Evolutionary conservation across 2,329 filamentous ascomycete genomes (phyloP), one percentile per base, ranked within the genome.

Genomic region (Ceratocystis smalleyi): DNA sequence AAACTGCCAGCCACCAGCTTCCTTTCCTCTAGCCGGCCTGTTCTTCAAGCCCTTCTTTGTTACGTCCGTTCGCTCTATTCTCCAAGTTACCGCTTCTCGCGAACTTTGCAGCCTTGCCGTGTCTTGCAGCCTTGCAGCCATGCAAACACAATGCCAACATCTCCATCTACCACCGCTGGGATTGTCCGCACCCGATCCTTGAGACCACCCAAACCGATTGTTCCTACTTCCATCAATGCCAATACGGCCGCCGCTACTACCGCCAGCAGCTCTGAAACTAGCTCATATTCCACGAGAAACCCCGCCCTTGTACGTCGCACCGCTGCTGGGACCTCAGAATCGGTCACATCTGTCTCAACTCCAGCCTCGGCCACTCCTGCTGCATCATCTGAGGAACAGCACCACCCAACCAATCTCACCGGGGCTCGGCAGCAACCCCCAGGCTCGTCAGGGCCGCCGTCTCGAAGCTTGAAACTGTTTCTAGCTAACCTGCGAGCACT

Each of bases 401-500:
- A 51, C 24, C 19, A n/a, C 17, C 43, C 12, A 4, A 10, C 22
- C 24, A 19, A 49, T 15, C 24, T 15, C 35, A 15, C 22, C n/a
- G 12, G 8, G 7, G 15, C n/a, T 62, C 60, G 24, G 19, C 60
- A 32, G 10, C 60, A 12, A 17, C 24, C 15, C 19, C 10, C 35
- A 47, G 5, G 43, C 43, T n/a, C 59, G n/a, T 2, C 43, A 22
- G 24, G 27, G 7, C 49, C 47, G 7, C 49, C 47, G 40, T 51
- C 51, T 43, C 80, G 80, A 17, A 78, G 84, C 69, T 71, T 86
- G 43, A 74, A 79, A 17, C 78, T 91, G 10, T 94, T 96, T 72
- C 77, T 96, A 62, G 90, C 86, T 43, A 96, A 95, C 71, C 75
- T 96, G 49, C 87, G 86, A 47, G 81, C 97, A 2, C 80, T 99